Evolutionary conservation across 2,329 filamentous ascomycete species (phyloP).

Genomic region (Sarocladium kiliense): DNA sequence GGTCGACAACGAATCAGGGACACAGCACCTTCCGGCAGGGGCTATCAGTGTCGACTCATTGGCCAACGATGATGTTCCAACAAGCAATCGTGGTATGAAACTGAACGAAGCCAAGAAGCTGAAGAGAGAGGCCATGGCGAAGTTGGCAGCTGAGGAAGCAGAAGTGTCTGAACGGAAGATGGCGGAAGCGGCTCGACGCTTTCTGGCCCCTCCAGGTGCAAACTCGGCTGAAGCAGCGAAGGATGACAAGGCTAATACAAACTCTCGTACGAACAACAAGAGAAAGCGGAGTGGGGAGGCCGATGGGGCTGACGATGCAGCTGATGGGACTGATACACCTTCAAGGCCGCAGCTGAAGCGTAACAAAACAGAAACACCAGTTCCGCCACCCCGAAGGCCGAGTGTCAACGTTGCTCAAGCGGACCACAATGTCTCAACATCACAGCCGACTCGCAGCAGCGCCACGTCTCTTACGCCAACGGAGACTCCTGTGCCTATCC

Average conservation of each 20-base stretch:
- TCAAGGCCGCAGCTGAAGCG: conserved; percentile 42
- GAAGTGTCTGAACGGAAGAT: conserved; percentile 48
- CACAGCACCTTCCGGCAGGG: conserved; percentile 51
- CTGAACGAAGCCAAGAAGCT: conserved; percentile 73
- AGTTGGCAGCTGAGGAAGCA: conserved; percentile 57
- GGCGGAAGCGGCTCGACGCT: neutral
- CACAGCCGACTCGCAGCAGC: neutral
- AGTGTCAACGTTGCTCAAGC: conserved; percentile 14
- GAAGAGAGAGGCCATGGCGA: conserved; percentile 60
- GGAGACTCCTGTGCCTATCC: conserved; percentile 36
- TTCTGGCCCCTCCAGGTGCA: neutral
- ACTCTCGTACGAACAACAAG: conserved; percentile 32
- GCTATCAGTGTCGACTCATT: conserved; percentile 54
- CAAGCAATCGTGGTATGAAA: conserved; percentile 70
- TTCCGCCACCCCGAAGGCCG: conserved; percentile 39
- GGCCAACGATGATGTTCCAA: conserved; percentile 55
- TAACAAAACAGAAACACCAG: conserved; percentile 52
- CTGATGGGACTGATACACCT: conserved; percentile 22
- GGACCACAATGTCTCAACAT: neutral
- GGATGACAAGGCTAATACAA: conserved; percentile 17
- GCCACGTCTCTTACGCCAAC: conserved; percentile 19
- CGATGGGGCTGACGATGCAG: conserved; percentile 23
- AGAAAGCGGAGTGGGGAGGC: conserved; percentile 38
- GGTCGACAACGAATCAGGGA: conserved; percentile 45
- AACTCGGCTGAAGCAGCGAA: conserved; percentile 15